Evolutionary conservation across 371 early-diverging fungal genomes (phyloP), one percentile per base, ranked within the genome.

Genomic region (Apophysomyces variabilis): DNA sequence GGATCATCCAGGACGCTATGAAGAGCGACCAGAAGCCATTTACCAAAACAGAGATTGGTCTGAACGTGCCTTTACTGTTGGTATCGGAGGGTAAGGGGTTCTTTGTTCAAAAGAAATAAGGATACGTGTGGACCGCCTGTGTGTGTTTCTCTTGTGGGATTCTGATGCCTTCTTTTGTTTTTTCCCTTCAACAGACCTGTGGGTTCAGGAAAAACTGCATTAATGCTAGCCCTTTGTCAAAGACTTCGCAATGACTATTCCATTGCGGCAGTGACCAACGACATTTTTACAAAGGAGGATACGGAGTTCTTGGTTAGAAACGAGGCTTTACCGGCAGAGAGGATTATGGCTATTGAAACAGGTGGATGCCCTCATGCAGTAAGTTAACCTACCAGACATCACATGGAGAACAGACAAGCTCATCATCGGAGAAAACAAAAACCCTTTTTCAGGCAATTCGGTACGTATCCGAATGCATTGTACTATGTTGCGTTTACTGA

Each of bases 281-380:
- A 93, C 70, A 93, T 93, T 64, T 93, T 93, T 65, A 93, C 93
- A 21, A 89, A 87, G 57, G 93, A 97, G 68, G 97, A 97, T 72
- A 94, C 96, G 13, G 97, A 97, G 72, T 97, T 97, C 74, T 82
- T 96, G 67, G 84, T 93, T 45, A 83, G 92, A 60, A 85, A 96
- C 81, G 83, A 92, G 61, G 97, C 97, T 21, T 86, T 97, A 9
- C 92, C 92, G 21, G 85, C 86, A 38, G 94, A 92, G 54, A 88
- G 96, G 43, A 96, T 97, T 76, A 80, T 82, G 35, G 96, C 96
- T 12, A 93, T 97, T 60, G 96, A 97, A 76, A 97, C 97, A 1
- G 92, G 97, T 64, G 95, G 96, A 14, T 97, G 97, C 70, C 97
- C 97, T 43, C 97, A 97, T 70, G 97, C 97, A 26, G 97, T 78